Evolutionary conservation across 176 grass and related monocot genomes (phyloP).

Genomic region (Secale cereale): DNA sequence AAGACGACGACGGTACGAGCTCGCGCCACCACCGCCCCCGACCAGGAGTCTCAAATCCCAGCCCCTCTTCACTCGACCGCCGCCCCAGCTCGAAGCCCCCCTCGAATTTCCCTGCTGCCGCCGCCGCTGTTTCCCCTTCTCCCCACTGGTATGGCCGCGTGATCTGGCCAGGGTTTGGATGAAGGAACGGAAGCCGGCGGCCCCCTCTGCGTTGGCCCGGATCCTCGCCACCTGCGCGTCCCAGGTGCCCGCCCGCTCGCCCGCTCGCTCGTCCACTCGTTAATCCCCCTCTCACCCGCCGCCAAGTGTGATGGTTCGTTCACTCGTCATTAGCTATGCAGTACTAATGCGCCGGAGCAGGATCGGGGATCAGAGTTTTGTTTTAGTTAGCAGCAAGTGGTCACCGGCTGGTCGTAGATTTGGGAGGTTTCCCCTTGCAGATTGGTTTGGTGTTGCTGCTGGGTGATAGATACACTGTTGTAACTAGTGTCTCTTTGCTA

Average conservation of each 20-base stretch:
- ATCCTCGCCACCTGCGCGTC: slow-evolving; percentile 50
- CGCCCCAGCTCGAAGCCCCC: not conserved
- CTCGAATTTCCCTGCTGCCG: not conserved
- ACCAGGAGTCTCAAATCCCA: not conserved
- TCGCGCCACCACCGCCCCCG: too few species aligned
- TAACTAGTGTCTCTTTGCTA: not conserved
- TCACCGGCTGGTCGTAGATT: not conserved
- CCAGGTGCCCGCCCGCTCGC: slow-evolving; percentile 39
- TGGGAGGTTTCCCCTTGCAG: not conserved
- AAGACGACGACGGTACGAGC: not conserved
- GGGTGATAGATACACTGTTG: not conserved
- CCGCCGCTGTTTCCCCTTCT: not conserved
- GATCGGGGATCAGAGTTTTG: not conserved
- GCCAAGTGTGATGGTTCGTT: not conserved
- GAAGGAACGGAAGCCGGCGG: slow-evolving; percentile 50
- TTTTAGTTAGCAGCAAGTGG: not conserved
- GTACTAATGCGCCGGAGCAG: not conserved
- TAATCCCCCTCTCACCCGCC: not conserved
- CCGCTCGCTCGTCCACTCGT: not conserved
- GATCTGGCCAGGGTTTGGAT: slow-evolving; percentile 38
- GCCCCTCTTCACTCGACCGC: not conserved
- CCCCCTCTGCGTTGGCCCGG: slow-evolving; percentile 25
- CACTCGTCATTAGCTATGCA: not conserved
- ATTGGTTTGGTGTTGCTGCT: not conserved
- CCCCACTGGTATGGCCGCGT: slow-evolving; percentile 1